These are phyloP conservation scores for Lactarius deliciosus DNA, from an alignment of 768 basidiomycete genomes.

Conservation along the genomic window DNA sequence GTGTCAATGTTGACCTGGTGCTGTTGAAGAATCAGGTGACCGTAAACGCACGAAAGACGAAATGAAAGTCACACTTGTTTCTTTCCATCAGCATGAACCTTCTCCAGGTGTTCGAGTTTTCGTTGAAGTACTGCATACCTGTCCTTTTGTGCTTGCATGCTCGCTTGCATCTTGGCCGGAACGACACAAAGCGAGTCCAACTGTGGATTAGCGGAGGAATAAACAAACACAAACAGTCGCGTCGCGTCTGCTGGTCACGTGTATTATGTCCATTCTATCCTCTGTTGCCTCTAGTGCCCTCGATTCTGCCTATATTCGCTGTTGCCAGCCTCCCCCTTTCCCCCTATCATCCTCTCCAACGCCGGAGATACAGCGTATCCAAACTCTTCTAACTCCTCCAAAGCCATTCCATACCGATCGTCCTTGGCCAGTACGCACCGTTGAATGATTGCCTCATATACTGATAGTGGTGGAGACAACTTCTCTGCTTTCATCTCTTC, in stretches of 20 bases:
- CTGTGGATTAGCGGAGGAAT: not conserved
- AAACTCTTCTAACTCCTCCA: conserved; percentile 68
- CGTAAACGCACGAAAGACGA: conserved; percentile 4
- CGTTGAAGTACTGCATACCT: conserved; percentile 55
- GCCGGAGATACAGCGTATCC: conserved; percentile 45
- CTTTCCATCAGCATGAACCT: conserved; percentile 63
- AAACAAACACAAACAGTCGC: conserved; percentile 25
- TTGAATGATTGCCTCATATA: conserved; percentile 61
- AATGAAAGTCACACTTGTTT: conserved; percentile 48
- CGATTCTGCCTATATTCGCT: not conserved
- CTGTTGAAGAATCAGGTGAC: conserved; percentile 39
- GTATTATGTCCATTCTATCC: not conserved
- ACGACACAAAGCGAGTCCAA: not conserved
- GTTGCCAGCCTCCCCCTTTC: conserved; percentile 19
- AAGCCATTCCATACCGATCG: conserved; percentile 57
- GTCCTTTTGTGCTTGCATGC: conserved; percentile 36
- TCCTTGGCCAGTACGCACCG: conserved; percentile 60
- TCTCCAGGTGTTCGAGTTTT: conserved; percentile 65
- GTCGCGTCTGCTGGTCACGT: conserved; percentile 23
- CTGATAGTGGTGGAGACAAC: conserved; percentile 49
- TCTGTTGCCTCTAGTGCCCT: too few species aligned
- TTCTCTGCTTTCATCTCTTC: conserved; percentile 79
- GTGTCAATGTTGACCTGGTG: conserved; percentile 60
- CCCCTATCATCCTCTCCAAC: conserved; percentile 38
- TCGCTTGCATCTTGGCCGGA: conserved; percentile 14